A percentile compares a stretch with the other conserved stretches of the same genome.
Evolutionary conservation across 352 stramenopile species (phyloP).

Genomic region (Globisporangium solare): DNA sequence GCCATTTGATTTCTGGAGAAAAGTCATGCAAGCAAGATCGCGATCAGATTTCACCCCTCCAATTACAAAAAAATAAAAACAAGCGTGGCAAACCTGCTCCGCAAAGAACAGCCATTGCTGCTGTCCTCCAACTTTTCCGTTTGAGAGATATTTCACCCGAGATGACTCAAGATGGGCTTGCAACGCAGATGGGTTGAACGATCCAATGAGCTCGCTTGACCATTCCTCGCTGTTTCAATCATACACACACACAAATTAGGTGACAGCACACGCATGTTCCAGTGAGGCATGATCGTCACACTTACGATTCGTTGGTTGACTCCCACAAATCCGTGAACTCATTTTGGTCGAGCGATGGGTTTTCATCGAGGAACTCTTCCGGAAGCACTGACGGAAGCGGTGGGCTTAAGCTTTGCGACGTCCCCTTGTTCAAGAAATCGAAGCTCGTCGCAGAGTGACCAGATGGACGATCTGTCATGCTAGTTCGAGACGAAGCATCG

Average conservation of each 20-base stretch:
- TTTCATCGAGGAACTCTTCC: slow-evolving; percentile 59
- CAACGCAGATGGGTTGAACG: slow-evolving; percentile 53
- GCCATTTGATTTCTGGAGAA: slow-evolving; percentile 52
- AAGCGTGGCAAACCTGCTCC: slow-evolving; percentile 50
- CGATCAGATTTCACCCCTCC: neutral
- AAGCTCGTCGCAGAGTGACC: slow-evolving; percentile 30
- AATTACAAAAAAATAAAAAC: slow-evolving; percentile 5
- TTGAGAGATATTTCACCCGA: slow-evolving; percentile 63
- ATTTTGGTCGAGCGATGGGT: slow-evolving; percentile 36
- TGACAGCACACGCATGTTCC: neutral
- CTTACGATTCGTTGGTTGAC: slow-evolving; percentile 69
- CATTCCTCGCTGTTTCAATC: slow-evolving; percentile 56
- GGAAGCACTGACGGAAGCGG: slow-evolving; percentile 28
- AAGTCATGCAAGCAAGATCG: neutral
- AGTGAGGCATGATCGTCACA: slow-evolving; percentile 12
- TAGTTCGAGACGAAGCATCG: slow-evolving; percentile 39
- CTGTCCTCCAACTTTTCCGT: slow-evolving; percentile 68
- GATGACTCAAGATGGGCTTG: slow-evolving; percentile 58
- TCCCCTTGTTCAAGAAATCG: slow-evolving; percentile 31
- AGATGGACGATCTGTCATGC: slow-evolving; percentile 39
- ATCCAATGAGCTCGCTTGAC: slow-evolving; percentile 49
- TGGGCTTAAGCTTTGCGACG: slow-evolving; percentile 10
- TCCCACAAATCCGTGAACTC: slow-evolving; percentile 79
- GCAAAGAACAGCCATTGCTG: slow-evolving; percentile 77
- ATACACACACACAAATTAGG: slow-evolving; percentile 13